Evolutionary conservation across 2,329 filamentous ascomycete genomes (phyloP).

Genomic region (Phoma sp.): DNA sequence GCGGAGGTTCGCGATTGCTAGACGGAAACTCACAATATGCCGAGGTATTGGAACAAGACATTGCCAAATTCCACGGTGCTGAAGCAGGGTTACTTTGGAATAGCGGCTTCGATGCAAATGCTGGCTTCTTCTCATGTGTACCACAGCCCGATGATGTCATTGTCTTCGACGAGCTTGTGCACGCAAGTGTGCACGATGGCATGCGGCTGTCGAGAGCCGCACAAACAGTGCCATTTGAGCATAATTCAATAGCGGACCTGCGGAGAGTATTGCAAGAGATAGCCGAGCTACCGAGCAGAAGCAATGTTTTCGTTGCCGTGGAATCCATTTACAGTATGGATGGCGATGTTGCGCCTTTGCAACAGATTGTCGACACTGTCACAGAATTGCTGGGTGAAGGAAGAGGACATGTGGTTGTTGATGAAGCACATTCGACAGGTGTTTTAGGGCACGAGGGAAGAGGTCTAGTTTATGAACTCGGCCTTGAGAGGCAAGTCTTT

Average conservation of each 20-base stretch:
- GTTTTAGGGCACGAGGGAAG: conserved; percentile 63
- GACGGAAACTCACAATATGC: conserved; percentile 70
- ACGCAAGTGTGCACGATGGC: conserved; percentile 78
- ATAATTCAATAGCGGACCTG: conserved; percentile 59
- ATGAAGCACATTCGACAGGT: conserved; percentile 72
- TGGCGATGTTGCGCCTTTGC: conserved; percentile 72
- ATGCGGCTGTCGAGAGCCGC: conserved; percentile 69
- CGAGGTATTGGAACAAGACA: conserved; percentile 62
- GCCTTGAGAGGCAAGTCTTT: conserved; percentile 63
- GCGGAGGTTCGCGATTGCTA: conserved; percentile 66
- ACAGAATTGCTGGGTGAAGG: conserved; percentile 61
- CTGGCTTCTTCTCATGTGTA: conserved; percentile 55
- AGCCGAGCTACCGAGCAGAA: conserved; percentile 22
- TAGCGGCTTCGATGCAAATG: conserved; percentile 60
- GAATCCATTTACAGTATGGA: conserved; percentile 76
- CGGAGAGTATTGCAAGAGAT: conserved; percentile 50
- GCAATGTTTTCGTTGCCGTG: conserved; percentile 43
- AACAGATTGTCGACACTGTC: conserved; percentile 64
- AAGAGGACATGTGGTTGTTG: conserved; percentile 69
- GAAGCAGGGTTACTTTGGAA: conserved; percentile 65
- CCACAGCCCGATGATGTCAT: conserved; percentile 59
- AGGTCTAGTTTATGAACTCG: conserved; percentile 61
- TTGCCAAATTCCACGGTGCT: conserved; percentile 67
- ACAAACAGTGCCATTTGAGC: conserved; percentile 59
- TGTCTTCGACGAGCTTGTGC: conserved; percentile 74